Evolutionary conservation across 1,284 basidiomycete genomes (phyloP), one percentile per base, ranked within the genome.

Genomic region (Prillingera fragicola): DNA sequence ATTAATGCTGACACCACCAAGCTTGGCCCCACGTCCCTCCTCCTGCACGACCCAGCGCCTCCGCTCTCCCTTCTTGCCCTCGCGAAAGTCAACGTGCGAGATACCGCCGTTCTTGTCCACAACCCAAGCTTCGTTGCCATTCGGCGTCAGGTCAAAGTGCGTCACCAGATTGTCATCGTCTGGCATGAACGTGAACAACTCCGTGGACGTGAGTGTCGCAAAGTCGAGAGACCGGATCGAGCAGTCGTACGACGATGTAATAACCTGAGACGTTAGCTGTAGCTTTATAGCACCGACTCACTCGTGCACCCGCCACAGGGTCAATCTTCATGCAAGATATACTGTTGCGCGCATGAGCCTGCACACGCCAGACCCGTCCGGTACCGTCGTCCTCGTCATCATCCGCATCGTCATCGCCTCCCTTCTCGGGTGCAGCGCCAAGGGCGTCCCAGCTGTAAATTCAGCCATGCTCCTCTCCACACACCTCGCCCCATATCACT

Each of bases 171-270:
- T 62, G 54, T 74, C 70, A 7, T 65, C 66, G 50, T 74, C 67
- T n/a, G n/a, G n/a, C 8, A 58, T 51, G 19, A 70, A 63, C 15
- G 71, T 63, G 43, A 74, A 69, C 17, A 74, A 44, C 45, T 75
- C 72, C 9, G 60, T 59, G 5, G 71, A 73, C 14, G 50, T 52
- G 17, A 65, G 60, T 3, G 62, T 63, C n/a, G 60, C 50, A 35
- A 76, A 71, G 48, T 73, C 63, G 28, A 74, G 55, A 4, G 55
- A 50, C 5, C 75, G 71, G 2, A 76, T 43, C 0, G 74, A 71
- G 41, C 70, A 71, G 56, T 76, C 75, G 57, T 76, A 75, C 0
- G 71, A 69, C 0, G 69, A 62, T 0, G 74, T 63, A 49, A 65
- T 70, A 9, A 76, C 54, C 71, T 74, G 52, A 8, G n/a, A 21